Base-by-base conservation (phyloP, 345 rosid genomes). In the Linum trigynum region DNA sequence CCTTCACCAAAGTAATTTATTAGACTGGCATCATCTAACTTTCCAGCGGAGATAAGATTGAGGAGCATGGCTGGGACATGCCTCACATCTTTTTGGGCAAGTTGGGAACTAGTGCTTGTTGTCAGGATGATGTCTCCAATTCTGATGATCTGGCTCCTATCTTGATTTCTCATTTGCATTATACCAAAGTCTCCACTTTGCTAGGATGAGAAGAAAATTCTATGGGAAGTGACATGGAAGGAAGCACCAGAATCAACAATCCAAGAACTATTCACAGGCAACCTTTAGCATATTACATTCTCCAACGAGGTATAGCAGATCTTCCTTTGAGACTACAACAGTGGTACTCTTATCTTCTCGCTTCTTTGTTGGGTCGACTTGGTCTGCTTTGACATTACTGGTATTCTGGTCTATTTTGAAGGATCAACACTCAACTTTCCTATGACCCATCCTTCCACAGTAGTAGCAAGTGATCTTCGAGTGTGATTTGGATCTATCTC, bases 111-210 rank as follows among this genome's bases (percentile, higher is more conserved):
- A 7, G 35, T 3, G 55, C 56, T 62, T 23, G 55, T 62, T 35
- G 62, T 3, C 5, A 62, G 36, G 23, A 16, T 39, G 0, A 70
- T 39, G 38, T 70, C 68, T 17, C 68, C 35, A 39, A 63, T 42
- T 5, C 67, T 42, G 0, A 57, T 36, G 37, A 63, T 57, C 14
- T 23, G 15, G 3, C 42, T 10, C 4, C 5, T 1, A 5, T 32
- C 9, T 5, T 55, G 2, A 9, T 57, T 66, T 14, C 62, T 23
- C 63, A 67, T 67, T 35, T 10, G 2, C 17, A 38, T 37, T 2
- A 3, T 3, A 2, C 55, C 62, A 39, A 62, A 62, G 9, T 57
- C 57, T 1, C 12, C 41, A 5, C 0, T 3, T 6, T 10, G 40
- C 10, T 70, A 70, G 0, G 39, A 39, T 5, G 37, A 5, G 48